These are phyloP conservation scores for Phytophthora hibernalis DNA, from an alignment of 352 stramenopile species.

Conservation along the genomic window DNA sequence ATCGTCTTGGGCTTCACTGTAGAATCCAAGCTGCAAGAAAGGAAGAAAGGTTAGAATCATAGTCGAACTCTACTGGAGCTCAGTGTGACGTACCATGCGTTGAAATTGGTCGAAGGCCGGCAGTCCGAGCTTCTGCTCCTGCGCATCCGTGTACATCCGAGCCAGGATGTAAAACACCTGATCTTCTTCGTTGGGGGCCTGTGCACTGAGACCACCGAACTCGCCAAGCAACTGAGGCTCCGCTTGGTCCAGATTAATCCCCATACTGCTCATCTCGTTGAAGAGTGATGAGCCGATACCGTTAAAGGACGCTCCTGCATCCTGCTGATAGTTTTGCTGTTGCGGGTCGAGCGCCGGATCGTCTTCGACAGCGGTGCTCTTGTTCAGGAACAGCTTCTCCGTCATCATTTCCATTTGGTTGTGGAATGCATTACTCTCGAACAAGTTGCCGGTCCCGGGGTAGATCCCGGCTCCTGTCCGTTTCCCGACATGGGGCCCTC, in stretches of 20 bases:
- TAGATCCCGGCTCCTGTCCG: slow-evolving; percentile 34
- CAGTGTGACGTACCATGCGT: slow-evolving; percentile 65
- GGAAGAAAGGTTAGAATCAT: slow-evolving; percentile 20
- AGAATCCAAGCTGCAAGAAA: slow-evolving; percentile 72
- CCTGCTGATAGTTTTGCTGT: slow-evolving; percentile 31
- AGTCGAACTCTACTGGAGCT: not conserved
- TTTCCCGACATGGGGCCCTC: slow-evolving; percentile 3
- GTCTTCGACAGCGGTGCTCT: slow-evolving; percentile 40
- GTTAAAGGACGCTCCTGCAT: slow-evolving; percentile 19
- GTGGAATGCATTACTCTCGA: slow-evolving; percentile 77
- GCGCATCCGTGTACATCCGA: slow-evolving; percentile 75
- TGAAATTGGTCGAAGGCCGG: slow-evolving; percentile 87
- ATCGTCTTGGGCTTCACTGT: slow-evolving; percentile 76
- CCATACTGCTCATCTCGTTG: slow-evolving; percentile 83
- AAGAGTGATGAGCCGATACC: slow-evolving; percentile 60
- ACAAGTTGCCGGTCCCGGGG: slow-evolving; percentile 67
- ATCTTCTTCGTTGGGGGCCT: slow-evolving; percentile 58
- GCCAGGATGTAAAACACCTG: slow-evolving; percentile 87
- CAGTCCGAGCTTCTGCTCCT: slow-evolving; percentile 75
- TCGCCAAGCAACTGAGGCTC: slow-evolving; percentile 47
- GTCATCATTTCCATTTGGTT: slow-evolving; percentile 70
- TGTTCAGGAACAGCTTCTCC: slow-evolving; percentile 50
- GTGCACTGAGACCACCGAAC: slow-evolving; percentile 42
- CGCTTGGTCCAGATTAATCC: slow-evolving; percentile 62
- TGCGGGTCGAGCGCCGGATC: slow-evolving; percentile 38